Base-by-base conservation (phyloP, 1,284 basidiomycete species). In the Pascua guehoae region DNA sequence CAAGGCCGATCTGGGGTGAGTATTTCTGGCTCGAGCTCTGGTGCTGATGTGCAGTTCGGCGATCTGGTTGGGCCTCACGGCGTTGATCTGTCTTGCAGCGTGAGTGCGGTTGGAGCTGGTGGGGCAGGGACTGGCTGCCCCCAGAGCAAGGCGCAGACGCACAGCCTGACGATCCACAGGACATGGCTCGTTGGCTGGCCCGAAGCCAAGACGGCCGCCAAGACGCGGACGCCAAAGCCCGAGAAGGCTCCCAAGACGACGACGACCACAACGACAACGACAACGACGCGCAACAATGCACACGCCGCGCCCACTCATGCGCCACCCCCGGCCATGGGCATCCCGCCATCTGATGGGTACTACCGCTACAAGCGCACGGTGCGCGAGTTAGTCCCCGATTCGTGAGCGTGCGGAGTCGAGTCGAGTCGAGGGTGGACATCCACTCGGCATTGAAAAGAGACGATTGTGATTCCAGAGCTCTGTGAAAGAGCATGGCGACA, bases 331-430 rank as follows among this genome's bases (percentile, higher is more conserved):
- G 16, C 16, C 4, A 32, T 32, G 4, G 24, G 24, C 24, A 7
- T 32, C 11, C 55, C 62, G 2, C 54, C 59, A 12, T 59, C 52
- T 5, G 62, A 73, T 54, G 71, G 71, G n/a, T 76, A 75, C 57
- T 77, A 73, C 49, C 74, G 73, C 53, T 75, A 77, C 63, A 73
- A 73, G 55, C 61, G 72, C 42, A 73, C 73, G 10, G 74, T 71
- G 10, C 63, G 75, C 24, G 41, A 42, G 24, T 47, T 36, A 38
- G 17, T 37, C 9, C 52, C 52, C 40, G 42, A 32, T 39, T 12
- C 51, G 7, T 37, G 12, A 37, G 12, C 32, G 17, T 43, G 15
- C n/a, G n/a, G n/a, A n/a, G n/a, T n/a, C n/a, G n/a, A n/a, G n/a
- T n/a, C n/a, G n/a, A n/a, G n/a, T 15, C 41, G 15, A 43, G 24